These are phyloP conservation scores for Melampsora larici-populina DNA, from an alignment of 1,284 basidiomycete genomes.

Conservation along the genomic window DNA sequence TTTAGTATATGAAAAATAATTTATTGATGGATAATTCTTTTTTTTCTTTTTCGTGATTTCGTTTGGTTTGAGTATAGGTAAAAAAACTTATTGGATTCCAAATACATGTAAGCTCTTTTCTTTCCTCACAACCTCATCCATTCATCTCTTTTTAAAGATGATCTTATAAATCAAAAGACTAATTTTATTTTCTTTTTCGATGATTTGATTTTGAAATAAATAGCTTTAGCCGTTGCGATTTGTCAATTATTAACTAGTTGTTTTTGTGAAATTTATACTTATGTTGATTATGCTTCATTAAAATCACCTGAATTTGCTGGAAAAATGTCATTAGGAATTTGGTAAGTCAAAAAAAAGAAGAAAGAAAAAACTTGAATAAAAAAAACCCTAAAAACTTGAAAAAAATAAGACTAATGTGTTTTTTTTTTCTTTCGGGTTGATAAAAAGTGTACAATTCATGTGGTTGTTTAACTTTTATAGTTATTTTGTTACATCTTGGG, in stretches of 20 bases:
- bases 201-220: too few relatives aligned
- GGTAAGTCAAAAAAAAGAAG: too few relatives aligned
- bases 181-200: neutral
- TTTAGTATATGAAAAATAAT: too few relatives aligned
- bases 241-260: conserved; percentile 40
- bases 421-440: too few relatives aligned
- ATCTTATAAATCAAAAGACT: neutral
- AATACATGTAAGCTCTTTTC: conserved; percentile 22
- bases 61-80: conserved; percentile 1
- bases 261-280: conserved; percentile 40
- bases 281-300: conserved; percentile 20
- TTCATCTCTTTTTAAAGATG: neutral
- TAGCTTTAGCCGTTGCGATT: conserved; percentile 32
- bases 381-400: neutral
- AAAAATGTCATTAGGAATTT: conserved; percentile 39
- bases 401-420: too few relatives aligned
- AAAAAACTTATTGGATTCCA: conserved; percentile 35
- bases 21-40: neutral
- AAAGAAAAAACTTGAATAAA: too few relatives aligned
- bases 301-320: conserved; percentile 35
- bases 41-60: conserved; percentile 11
- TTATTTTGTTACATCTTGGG: conserved; percentile 41
- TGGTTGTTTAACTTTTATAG: conserved; percentile 34
- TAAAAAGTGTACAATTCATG: conserved; percentile 38
- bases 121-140: neutral